Base-by-base conservation (phyloP, 768 basidiomycete genomes). In the Collybiopsis luxurians region DNA sequence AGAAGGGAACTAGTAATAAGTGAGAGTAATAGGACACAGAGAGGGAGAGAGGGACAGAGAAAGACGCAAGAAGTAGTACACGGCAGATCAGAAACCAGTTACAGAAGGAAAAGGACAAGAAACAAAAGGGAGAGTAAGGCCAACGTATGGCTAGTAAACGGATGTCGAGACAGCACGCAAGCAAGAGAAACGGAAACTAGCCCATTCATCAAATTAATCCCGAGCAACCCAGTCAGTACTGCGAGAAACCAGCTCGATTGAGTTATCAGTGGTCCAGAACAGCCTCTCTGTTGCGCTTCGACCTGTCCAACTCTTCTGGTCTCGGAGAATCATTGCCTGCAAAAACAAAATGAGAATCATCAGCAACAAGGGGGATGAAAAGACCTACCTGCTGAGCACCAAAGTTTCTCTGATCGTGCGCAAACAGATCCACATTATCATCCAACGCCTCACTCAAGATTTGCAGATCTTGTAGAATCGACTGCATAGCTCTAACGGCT, bases 291-390 rank as follows among this genome's bases (percentile, higher is more conserved):
- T 97, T 15, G 91, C 86, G 62, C 92, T 95, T 49, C 94, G 79
- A 24, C 86, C 85, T 60, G 87, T 97, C 96, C 96, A 98, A 66
- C 90, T 90, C 71, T 93, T 94, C 69, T 99, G 97, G 66, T 95
- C 92, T 24, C 96, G 83, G 12, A 99, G 76, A 56, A 98, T 93
- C 87, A 97, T 95, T 17, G 96, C 96, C 91, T 96, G 61, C 26
- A 51, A 56, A 53, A 23, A 63, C 19, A 50, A 43, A 4, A 13
- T 40, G 31, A 58, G 59, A 26, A 59, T 38, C 40, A 24, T 15
- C 36, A n/a, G n/a, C 40, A 55, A 19, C 27, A 1, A 44, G 3
- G 13, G 27, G 28, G 49, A 48, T 21, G 30, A 46, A 53, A 27
- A 53, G 10, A 71, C 77, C 56, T 60, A 93, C 93, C 86, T 97